phyloP scores from a whole-genome alignment of 2,329 filamentous ascomycete genomes.

The Drechslera avenae region DNA sequence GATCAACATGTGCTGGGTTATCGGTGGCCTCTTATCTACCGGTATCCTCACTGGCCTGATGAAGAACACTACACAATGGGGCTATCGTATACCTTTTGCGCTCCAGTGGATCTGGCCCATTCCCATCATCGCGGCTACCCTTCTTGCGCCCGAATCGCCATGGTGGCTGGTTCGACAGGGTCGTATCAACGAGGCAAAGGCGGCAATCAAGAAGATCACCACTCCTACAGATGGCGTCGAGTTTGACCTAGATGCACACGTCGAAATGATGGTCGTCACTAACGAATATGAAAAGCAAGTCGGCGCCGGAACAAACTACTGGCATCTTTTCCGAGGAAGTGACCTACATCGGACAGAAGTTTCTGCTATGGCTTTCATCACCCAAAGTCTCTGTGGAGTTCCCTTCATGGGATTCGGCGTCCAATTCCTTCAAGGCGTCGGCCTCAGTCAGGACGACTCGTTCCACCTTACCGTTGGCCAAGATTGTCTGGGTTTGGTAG shows the following conservation, averaged over 20 bases:
- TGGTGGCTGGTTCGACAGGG: conserved; percentile 56
- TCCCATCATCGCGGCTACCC: conserved; percentile 67
- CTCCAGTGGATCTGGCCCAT: conserved; percentile 77
- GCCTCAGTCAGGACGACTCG: conserved; percentile 28
- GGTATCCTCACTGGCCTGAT: conserved; percentile 70
- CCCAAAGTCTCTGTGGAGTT: conserved; percentile 45
- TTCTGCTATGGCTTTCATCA: conserved; percentile 55
- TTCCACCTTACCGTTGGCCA: conserved; percentile 33
- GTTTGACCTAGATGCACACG: conserved; percentile 54
- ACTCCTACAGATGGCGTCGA: conserved; percentile 52
- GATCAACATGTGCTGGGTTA: conserved; percentile 75
- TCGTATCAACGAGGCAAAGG: conserved; percentile 66
- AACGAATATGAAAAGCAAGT: conserved; percentile 76
- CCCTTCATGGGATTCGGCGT: conserved; percentile 35
- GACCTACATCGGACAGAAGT: conserved; percentile 80
- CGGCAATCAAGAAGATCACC: conserved; percentile 66
- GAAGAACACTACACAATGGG: conserved; percentile 66
- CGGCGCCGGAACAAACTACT: conserved; percentile 68
- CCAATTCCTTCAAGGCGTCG: conserved; percentile 30
- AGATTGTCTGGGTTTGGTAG: conserved; percentile 43
- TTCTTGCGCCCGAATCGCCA: conserved; percentile 67
- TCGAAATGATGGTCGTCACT: conserved; percentile 89
- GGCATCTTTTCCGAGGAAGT: conserved; percentile 79
- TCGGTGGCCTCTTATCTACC: conserved; percentile 68
- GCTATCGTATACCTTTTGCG: conserved; percentile 66